Evolutionary conservation across 2,329 filamentous ascomycete species (phyloP), one percentile per base, ranked within the genome.

Genomic region (Huntiella bhutanensis): DNA sequence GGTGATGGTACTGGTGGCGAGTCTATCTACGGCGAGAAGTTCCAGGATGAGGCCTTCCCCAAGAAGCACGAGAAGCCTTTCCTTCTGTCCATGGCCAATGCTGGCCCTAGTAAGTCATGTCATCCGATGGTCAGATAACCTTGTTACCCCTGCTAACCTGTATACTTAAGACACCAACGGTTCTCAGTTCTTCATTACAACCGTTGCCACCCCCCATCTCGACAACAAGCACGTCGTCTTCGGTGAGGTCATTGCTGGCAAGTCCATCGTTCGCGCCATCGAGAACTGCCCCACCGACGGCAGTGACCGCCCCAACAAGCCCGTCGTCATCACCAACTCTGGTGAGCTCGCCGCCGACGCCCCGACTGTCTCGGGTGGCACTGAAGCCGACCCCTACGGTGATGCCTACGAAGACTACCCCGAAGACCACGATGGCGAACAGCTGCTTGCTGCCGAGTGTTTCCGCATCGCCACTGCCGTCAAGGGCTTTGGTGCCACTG

Each of bases 221-320:
- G 87, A 98, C 61, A 77, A 77, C 60, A 98, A 98, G 71, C 88
- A 98, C 65, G 91, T 96, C 41, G 87, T 98, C 17, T 98, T 95
- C 56, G 91, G 91, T 52, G 81, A 95, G 60, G 88, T 96, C 47
- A 73, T 95, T 57, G 82, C 79, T 51, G 91, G 91, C 57, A 96
- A 95, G 71, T 87, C 83, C 51, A 68, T 95, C 34, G 75, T 96
- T 33, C 81, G 91, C 53, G 78, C 87, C 61, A 78, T 96, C 56
- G 91, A 98, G 66, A 91, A 91, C 62, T 67, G 84, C 51, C 69
- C 70, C 45, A 91, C 82, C 2, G 70, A 79, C 54, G 64, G 71
- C 22, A 73, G 72, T 56, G 91, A 96, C 68, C 88, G 87, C 65
- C 87, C 86, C 22, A 60, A 58, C 43, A 70, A 75, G 52, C 81